A percentile compares a stretch with the other conserved stretches of the same genome.
Conservation (phyloP, 495 filamentous ascomycete genomes). For the Annulohypoxylon maeteangense region DNA sequence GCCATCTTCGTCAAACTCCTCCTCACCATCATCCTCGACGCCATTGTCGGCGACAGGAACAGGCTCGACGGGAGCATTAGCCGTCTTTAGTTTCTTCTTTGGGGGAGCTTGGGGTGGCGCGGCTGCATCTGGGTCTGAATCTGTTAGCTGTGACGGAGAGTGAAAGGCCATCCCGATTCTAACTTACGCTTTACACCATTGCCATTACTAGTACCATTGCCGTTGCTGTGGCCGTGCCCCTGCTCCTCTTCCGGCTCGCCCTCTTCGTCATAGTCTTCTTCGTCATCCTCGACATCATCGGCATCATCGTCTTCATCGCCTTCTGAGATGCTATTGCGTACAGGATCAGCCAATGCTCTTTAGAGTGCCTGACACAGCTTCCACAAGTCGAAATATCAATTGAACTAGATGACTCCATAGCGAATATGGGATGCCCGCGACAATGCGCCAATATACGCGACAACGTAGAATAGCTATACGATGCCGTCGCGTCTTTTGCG, state of each 20-base stretch:
- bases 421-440: constrained; percentile 32
- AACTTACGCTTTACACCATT: constrained; percentile 45
- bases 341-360: constrained; percentile 19
- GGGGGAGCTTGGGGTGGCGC: constrained; percentile 54
- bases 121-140: constrained; percentile 5
- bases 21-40: constrained; percentile 47
- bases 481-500: constrained; percentile 41
- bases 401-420: not conserved
- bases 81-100: constrained; percentile 61
- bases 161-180: not conserved
- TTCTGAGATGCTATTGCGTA: constrained; percentile 42
- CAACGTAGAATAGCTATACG: constrained; percentile 1
- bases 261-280: constrained; percentile 48
- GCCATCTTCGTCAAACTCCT: constrained; percentile 48
- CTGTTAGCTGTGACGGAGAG: constrained; percentile 23
- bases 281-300: constrained; percentile 57
- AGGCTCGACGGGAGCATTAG: constrained; percentile 40
- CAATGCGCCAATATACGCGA: constrained; percentile 39
- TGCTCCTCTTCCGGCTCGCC: constrained; percentile 43
- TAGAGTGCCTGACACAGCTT: not conserved
- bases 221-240: constrained; percentile 36
- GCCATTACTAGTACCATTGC: not conserved
- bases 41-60: constrained; percentile 46
- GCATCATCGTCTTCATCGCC: constrained; percentile 51
- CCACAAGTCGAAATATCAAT: not conserved